Evolutionary conservation across 2,329 filamentous ascomycete genomes (phyloP).

Genomic region (Penicillium italicum): DNA sequence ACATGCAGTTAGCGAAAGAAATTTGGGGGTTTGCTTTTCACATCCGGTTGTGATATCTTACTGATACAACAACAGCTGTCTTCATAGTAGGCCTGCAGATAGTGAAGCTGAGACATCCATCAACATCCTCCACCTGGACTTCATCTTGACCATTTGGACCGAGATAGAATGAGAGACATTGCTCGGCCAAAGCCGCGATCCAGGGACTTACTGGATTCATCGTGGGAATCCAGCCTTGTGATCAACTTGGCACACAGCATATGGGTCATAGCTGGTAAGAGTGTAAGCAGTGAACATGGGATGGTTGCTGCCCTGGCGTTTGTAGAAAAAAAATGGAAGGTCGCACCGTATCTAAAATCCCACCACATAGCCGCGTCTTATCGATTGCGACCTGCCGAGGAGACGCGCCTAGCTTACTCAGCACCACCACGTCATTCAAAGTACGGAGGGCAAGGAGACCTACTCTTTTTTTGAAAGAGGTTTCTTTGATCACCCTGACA

Average conservation of each 20-base stretch:
- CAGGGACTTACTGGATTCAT: conserved; percentile 26
- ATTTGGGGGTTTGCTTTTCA: no score
- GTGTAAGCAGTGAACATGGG: not conserved
- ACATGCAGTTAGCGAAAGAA: not conserved
- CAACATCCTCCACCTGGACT: conserved; percentile 32
- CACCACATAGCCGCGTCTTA: conserved; percentile 3
- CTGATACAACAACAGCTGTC: conserved; percentile 25
- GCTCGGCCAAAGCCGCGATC: conserved; percentile 26
- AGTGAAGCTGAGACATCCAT: conserved; percentile 33
- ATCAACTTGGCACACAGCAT: not conserved
- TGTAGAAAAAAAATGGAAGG: not conserved
- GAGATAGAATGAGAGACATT: conserved; percentile 21
- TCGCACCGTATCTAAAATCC: not conserved
- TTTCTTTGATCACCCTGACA: not conserved
- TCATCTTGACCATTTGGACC: conserved; percentile 7
- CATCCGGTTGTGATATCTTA: not conserved
- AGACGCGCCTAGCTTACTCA: conserved; percentile 17
- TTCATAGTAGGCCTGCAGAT: conserved; percentile 2
- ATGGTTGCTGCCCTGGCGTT: not conserved
- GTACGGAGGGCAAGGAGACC: conserved; percentile 16
- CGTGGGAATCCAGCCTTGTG: conserved; percentile 12
- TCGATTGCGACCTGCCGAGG: conserved; percentile 1
- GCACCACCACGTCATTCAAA: conserved; percentile 33
- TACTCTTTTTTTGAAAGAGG: not conserved
- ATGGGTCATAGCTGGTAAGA: not conserved